phyloP scores from a whole-genome alignment of 768 basidiomycete species.

The Sistotremastrum niveocremeum region DNA sequence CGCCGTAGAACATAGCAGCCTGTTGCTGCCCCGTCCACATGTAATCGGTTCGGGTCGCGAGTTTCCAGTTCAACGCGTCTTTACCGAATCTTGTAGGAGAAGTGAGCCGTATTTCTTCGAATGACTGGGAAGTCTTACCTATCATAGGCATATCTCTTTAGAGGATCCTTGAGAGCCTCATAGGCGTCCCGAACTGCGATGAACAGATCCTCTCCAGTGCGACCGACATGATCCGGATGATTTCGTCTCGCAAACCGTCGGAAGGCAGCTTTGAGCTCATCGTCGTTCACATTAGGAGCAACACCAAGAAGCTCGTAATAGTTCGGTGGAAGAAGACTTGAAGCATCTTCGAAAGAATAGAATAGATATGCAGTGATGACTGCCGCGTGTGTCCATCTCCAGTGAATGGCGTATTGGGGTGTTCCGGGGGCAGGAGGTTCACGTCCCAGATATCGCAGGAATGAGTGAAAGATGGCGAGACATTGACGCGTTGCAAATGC shows the following conservation, averaged over 20 bases:
- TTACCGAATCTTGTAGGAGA: constrained; percentile 52
- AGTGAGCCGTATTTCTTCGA: background rate
- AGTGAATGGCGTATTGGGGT: constrained; percentile 38
- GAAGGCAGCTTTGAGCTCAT: constrained; percentile 57
- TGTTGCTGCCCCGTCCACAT: constrained; percentile 49
- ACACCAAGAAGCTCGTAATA: constrained; percentile 69
- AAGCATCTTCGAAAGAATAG: constrained; percentile 49
- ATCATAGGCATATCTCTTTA: constrained; percentile 75
- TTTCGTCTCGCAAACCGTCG: constrained; percentile 57
- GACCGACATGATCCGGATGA: constrained; percentile 63
- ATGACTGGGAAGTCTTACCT: constrained; percentile 29
- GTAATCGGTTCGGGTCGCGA: constrained; percentile 57
- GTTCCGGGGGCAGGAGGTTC: constrained; percentile 24
- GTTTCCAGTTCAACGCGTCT: constrained; percentile 50
- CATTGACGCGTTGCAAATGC: constrained; percentile 41
- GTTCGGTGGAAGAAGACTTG: constrained; percentile 47
- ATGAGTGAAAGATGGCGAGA: constrained; percentile 32
- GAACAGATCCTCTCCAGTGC: constrained; percentile 47
- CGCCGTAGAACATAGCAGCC: constrained; percentile 53
- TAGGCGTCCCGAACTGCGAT: constrained; percentile 60
- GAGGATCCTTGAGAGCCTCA: constrained; percentile 67
- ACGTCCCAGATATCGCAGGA: constrained; percentile 21
- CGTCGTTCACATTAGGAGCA: constrained; percentile 46
- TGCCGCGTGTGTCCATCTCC: constrained; percentile 46
- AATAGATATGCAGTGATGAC: constrained; percentile 53